Percentiles rank a stretch among this genome's conserved stretches.
Evolutionary conservation across 306 rosid genomes (phyloP).

Genomic region (Trifolium fragiferum): DNA sequence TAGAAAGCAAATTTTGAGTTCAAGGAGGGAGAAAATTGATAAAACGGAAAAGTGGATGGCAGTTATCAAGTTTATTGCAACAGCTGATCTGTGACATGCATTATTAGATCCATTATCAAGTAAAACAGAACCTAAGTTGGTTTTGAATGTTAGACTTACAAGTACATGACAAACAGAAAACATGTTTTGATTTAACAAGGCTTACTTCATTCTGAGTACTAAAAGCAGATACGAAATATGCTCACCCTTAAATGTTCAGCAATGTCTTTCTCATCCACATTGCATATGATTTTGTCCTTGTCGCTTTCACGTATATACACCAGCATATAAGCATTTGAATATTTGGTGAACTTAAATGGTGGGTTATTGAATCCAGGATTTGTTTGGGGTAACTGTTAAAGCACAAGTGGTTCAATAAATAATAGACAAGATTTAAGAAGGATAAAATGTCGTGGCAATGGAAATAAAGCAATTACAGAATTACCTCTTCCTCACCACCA

Average conservation of each 20-base stretch:
- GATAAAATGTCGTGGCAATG: conserved; percentile 21
- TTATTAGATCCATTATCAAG: conserved; percentile 29
- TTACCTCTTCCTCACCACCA: conserved; percentile 98
- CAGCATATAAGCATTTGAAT: conserved; percentile 96
- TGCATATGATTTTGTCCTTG: conserved; percentile 91
- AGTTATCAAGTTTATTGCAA: conserved; percentile 29
- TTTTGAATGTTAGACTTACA: background rate
- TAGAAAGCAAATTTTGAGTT: conserved; percentile 10
- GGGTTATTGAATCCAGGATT: conserved; percentile 96
- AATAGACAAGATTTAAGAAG: conserved; percentile 35
- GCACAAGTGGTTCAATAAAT: conserved; percentile 29
- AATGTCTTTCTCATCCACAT: conserved; percentile 94
- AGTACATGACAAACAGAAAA: conserved; percentile 22
- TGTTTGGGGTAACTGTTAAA: conserved; percentile 79
- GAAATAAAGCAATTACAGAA: conserved; percentile 45
- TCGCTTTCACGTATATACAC: conserved; percentile 96
- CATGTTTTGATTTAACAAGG: conserved; percentile 12
- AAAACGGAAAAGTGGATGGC: background rate
- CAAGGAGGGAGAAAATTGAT: background rate
- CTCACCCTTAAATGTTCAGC: conserved; percentile 97
- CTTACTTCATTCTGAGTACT: background rate
- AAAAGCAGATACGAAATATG: conserved; percentile 29
- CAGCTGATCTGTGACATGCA: conserved; percentile 17
- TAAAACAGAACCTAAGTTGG: conserved; percentile 17
- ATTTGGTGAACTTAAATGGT: conserved; percentile 91